Evolutionary conservation across 1,284 basidiomycete species (phyloP).

Genomic region (Marasmius fiardii): DNA sequence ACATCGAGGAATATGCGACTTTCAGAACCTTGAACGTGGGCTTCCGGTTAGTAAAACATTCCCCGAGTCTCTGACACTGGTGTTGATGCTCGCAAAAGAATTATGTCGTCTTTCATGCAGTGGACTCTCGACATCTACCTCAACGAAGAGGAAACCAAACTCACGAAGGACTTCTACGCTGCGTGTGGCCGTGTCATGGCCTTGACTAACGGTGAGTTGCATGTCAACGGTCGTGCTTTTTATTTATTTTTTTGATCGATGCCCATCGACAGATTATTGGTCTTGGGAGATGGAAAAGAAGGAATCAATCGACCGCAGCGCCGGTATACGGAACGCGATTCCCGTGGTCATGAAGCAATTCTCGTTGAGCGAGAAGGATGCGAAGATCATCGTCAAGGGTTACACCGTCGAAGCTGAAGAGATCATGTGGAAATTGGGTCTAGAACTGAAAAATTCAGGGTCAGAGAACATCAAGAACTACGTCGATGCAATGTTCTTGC

Average conservation of each 20-base stretch:
- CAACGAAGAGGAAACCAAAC: background rate
- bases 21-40: slow-evolving; percentile 5
- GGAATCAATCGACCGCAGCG: background rate
- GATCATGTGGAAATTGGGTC: background rate
- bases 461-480: slow-evolving; percentile 5
- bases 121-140: slow-evolving; percentile 3
- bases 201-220: slow-evolving; percentile 4
- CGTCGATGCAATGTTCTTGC: slow-evolving; percentile 1
- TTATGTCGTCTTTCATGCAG: slow-evolving; percentile 2
- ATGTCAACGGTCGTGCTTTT: background rate
- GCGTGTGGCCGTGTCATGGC: slow-evolving; percentile 4
- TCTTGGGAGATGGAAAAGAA: no score
- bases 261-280: slow-evolving; percentile 4
- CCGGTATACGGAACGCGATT: slow-evolving; percentile 2
- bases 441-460: background rate
- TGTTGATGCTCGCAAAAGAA: no score
- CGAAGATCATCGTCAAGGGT: slow-evolving; percentile 4
- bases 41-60: background rate
- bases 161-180: slow-evolving; percentile 3
- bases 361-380: slow-evolving; percentile 6
- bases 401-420: slow-evolving; percentile 1
- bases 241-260: background rate
- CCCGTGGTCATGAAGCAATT: slow-evolving; percentile 7
- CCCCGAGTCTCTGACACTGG: no score
- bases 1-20: slow-evolving; percentile 4